Base-by-base conservation (phyloP, 2,329 filamentous ascomycete genomes). In the Ophiostoma ulmi region DNA sequence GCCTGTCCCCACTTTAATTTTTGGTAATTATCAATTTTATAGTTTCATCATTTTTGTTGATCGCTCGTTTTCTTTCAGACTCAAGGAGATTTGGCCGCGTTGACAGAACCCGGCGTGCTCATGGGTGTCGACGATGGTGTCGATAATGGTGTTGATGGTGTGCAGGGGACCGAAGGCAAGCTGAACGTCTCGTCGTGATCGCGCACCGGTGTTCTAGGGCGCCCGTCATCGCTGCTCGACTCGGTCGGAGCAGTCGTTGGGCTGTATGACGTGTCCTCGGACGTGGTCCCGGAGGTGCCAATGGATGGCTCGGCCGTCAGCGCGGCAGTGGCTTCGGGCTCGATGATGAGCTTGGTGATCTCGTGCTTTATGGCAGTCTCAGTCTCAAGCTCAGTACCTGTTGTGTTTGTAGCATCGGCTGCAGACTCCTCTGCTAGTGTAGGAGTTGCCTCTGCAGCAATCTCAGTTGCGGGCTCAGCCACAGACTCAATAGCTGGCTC, bases 101-200 rank as follows among this genome's bases (percentile, higher is more conserved):
- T 69, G 44, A 35, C 35, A 36, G 68, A 71, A 31, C 70, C 66
- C 7, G 70, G 70, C n/a, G 70, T 71, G 35, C 70, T 48, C n/a
- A 55, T 67, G 35, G 69, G 63, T 7, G 61, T 65, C 61, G 61
- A 38, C 61, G 31, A 35, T 20, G 36, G 36, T 39, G 61, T 38
- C 31, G 61, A 65, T 20, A 5, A n/a, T n/a, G 61, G 58, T 26
- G 58, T 64, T 13, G 70, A 63, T 38, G 67, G 44, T 58, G 68
- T 39, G 13, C 48, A 55, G 31, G 63, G 22, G 11, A 55, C 44
- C 11, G 70, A 70, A 39, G 64, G 64, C 31, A 48, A 63, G 22
- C 38, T 38, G n/a, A 58, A n/a, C 26, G n/a, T 67, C 65, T 26
- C 39, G 22, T 44, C 26, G 39, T 35, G 14, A 5, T 35, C 26